These are phyloP conservation scores for Silybum marianum DNA, from an alignment of 129 eudicot genomes.

Conservation along the genomic window DNA sequence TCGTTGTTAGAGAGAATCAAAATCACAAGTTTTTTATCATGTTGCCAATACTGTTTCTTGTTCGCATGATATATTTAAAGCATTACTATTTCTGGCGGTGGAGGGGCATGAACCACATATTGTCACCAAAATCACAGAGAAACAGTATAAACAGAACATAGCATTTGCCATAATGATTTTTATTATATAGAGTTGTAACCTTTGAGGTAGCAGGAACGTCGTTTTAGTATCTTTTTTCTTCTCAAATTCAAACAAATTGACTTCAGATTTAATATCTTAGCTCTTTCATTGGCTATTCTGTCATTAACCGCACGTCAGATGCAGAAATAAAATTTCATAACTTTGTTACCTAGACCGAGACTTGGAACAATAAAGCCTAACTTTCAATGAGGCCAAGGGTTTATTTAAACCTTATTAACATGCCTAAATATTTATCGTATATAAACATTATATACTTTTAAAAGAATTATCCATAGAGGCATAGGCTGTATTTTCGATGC, in stretches of 20 bases:
- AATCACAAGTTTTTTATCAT: conserved; percentile 7
- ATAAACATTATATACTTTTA: no score
- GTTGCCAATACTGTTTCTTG: neutral
- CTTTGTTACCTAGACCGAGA: no score
- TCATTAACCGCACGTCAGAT: neutral
- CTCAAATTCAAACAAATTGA: neutral
- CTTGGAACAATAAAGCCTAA: no score
- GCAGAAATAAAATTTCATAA: neutral
- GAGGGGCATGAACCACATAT: neutral
- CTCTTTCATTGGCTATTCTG: neutral
- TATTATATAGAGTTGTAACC: neutral
- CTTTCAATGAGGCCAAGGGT: no score
- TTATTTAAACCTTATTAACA: no score
- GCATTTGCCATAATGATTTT: conserved; percentile 19
- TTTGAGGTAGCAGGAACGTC: conserved; percentile 23
- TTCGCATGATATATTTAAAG: neutral
- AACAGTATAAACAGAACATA: conserved; percentile 15
- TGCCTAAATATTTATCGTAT: neutral
- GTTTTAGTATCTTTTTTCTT: neutral
- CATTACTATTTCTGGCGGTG: neutral
- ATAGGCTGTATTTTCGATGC: no score
- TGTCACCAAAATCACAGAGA: neutral
- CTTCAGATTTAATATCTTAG: neutral
- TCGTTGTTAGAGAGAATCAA: conserved; percentile 7
- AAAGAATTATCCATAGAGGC: no score